These are phyloP conservation scores for Trichopus zeylanicus DNA, from an alignment of 116 monocot genomes.

Conservation along the genomic window DNA sequence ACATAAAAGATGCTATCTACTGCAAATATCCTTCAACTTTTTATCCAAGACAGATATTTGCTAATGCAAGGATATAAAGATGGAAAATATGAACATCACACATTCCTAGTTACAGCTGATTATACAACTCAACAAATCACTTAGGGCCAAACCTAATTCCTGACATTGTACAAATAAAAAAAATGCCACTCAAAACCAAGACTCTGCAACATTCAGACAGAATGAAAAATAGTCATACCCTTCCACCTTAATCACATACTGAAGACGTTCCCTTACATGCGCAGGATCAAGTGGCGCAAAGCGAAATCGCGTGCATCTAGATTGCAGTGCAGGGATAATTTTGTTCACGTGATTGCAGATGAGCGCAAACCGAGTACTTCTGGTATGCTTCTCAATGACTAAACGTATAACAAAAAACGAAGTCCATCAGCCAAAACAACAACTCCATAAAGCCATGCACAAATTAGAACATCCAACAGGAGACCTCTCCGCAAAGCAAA, in stretches of 20 bases:
- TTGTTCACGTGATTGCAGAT: constrained; percentile 98
- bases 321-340: constrained; percentile 95
- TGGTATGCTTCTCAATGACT: constrained; percentile 97
- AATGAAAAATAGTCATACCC: constrained; percentile 45
- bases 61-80: too few relatives aligned
- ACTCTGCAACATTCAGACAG: too few relatives aligned
- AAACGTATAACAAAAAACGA: constrained; percentile 8
- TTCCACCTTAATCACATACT: constrained; percentile 79
- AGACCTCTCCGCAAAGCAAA: constrained; percentile 95
- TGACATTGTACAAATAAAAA: too few relatives aligned
- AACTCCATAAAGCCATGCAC: neutral
- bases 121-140: too few relatives aligned
- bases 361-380: constrained; percentile 91
- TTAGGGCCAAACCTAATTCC: too few relatives aligned
- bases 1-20: too few relatives aligned
- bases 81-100: too few relatives aligned
- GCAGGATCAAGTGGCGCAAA: constrained; percentile 90
- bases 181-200: too few relatives aligned
- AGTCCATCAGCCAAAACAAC: neutral
- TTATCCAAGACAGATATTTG: too few relatives aligned
- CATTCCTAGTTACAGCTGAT: too few relatives aligned
- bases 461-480: neutral
- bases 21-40: too few relatives aligned
- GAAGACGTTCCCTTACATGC: constrained; percentile 70
- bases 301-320: constrained; percentile 91